phyloP scores from a whole-genome alignment of 2,329 filamentous ascomycete genomes.

The Teratosphaeria destructans region DNA sequence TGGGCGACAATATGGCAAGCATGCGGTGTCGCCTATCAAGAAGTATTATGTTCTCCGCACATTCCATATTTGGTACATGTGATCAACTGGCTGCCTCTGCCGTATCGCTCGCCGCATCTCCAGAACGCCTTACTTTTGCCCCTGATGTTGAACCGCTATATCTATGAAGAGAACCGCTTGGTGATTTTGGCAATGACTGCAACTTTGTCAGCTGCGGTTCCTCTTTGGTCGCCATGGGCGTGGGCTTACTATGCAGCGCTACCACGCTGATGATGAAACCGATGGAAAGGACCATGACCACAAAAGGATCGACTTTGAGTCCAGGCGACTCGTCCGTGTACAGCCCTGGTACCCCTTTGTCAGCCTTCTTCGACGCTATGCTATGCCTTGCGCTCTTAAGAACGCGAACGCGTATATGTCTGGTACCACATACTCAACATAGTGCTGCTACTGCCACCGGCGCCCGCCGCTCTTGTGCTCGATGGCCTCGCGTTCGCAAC shows the following conservation, averaged over 20 bases:
- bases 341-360: constrained; percentile 48
- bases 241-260: constrained; percentile 77
- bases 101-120: not conserved
- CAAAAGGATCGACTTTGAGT: constrained; percentile 93
- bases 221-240: not conserved
- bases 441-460: constrained; percentile 91
- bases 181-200: constrained; percentile 92
- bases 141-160: not conserved
- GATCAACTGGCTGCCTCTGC: not conserved
- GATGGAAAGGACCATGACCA: constrained; percentile 88
- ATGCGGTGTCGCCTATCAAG: not conserved
- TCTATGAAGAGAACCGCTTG: constrained; percentile 62
- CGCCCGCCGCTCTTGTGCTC: constrained; percentile 86
- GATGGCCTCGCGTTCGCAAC: constrained; percentile 85
- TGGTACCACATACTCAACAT: constrained; percentile 69
- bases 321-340: constrained; percentile 98
- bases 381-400: not conserved
- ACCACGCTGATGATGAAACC: constrained; percentile 99
- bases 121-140: constrained; percentile 5
- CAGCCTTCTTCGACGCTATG: constrained; percentile 4
- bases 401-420: not conserved
- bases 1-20: not conserved
- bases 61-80: not conserved
- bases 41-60: not conserved
- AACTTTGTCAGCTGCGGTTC: constrained; percentile 9